phyloP scores from a whole-genome alignment of 2,329 filamentous ascomycete species.

The Pezicula carpinea region DNA sequence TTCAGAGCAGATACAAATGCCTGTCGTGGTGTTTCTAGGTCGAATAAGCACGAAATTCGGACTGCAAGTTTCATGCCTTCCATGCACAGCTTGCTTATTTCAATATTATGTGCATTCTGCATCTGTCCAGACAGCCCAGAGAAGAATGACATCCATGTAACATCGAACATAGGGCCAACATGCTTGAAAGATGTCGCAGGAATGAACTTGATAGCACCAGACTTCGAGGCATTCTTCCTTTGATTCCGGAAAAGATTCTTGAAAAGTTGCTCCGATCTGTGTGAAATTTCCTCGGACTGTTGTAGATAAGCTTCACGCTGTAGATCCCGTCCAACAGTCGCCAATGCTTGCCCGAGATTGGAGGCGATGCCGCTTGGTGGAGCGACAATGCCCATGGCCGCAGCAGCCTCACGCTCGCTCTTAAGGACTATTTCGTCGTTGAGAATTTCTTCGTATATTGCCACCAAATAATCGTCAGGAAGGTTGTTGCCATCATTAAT shows the following conservation, averaged over 20 bases:
- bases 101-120: constrained; percentile 88
- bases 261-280: constrained; percentile 76
- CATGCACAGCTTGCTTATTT: constrained; percentile 87
- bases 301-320: constrained; percentile 91
- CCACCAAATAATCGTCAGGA: constrained; percentile 83
- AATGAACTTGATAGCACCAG: constrained; percentile 70
- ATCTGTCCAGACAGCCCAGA: constrained; percentile 90
- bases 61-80: constrained; percentile 95
- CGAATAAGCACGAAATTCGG: constrained; percentile 88
- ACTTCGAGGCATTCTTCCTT: constrained; percentile 68
- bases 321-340: constrained; percentile 85
- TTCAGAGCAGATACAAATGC: constrained; percentile 92
- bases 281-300: constrained; percentile 86
- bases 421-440: constrained; percentile 91
- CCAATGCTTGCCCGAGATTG: constrained; percentile 81
- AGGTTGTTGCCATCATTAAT: constrained; percentile 96
- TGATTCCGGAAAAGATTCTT: constrained; percentile 90
- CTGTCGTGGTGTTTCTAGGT: constrained; percentile 86
- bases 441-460: constrained; percentile 89
- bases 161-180: constrained; percentile 96
- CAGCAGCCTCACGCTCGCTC: constrained; percentile 85
- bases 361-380: constrained; percentile 69
- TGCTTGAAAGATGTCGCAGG: constrained; percentile 91
- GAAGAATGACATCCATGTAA: constrained; percentile 98
- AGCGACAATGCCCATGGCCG: constrained; percentile 63